Evolutionary conservation across 73 alveolate species (phyloP).

Genomic region (Tetrahymena borealis): DNA sequence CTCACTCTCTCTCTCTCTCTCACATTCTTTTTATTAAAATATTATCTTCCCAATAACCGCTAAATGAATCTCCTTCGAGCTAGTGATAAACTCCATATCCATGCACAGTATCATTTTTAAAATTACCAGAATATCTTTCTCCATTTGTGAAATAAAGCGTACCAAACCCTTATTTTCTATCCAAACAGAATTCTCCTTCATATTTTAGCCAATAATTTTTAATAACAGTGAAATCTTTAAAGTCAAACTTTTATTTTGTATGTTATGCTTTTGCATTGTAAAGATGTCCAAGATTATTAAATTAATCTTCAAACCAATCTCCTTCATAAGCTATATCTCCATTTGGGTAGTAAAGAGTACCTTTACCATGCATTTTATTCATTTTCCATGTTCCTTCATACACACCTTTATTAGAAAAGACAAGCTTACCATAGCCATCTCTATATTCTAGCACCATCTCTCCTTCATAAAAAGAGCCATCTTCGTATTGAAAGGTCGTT

Average conservation of each 20-base stretch:
- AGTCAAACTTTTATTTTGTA: constrained; percentile 6
- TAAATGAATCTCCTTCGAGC: not conserved
- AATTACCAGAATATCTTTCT: constrained; percentile 26
- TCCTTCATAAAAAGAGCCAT: constrained; percentile 67
- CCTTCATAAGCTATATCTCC: constrained; percentile 42
- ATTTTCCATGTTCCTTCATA: not conserved
- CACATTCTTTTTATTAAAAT: not conserved
- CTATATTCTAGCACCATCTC: constrained; percentile 54
- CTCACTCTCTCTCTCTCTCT: not conserved
- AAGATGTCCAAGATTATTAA: constrained; percentile 21
- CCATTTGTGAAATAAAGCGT: constrained; percentile 31
- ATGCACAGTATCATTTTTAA: constrained; percentile 18
- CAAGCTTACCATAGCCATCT: constrained; percentile 32
- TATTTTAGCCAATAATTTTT: constrained; percentile 20
- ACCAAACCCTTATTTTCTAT: constrained; percentile 38
- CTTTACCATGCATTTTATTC: not conserved
- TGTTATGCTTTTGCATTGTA: constrained; percentile 7
- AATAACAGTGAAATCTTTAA: constrained; percentile 2
- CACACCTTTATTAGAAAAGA: not conserved
- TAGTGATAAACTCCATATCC: constrained; percentile 23
- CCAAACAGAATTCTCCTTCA: constrained; percentile 40
- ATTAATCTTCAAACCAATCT: constrained; percentile 39
- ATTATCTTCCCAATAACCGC: constrained; percentile 2
- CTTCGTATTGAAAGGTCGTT: constrained; percentile 51
- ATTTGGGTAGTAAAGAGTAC: constrained; percentile 13